Evolutionary conservation across 495 filamentous ascomycete genomes (phyloP).

Genomic region (Daldinia bambusicola): DNA sequence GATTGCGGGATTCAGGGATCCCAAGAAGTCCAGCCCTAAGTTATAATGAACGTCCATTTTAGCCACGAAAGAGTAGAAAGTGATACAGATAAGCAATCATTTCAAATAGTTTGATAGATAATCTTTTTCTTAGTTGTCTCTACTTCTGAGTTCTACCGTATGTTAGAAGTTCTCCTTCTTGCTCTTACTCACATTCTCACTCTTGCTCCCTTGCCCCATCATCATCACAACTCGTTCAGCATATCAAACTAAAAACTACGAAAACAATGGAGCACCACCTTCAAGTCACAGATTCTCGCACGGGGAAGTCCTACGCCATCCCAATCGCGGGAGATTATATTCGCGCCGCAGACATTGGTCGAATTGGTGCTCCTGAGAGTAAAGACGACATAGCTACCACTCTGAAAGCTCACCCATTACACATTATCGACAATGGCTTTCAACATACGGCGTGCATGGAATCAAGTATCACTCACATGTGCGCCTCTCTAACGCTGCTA

Average conservation of each 20-base stretch:
- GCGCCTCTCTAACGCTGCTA: neutral
- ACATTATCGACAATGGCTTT: slow-evolving; percentile 41
- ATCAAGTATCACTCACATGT: slow-evolving; percentile 44
- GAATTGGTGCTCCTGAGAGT: slow-evolving; percentile 35
- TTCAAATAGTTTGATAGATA: slow-evolving; percentile 31
- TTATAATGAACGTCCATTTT: slow-evolving; percentile 14
- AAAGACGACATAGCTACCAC: slow-evolving; percentile 13
- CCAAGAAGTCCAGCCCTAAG: slow-evolving; percentile 14
- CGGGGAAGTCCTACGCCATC: slow-evolving; percentile 45
- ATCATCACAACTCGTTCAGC: neutral
- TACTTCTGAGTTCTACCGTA: slow-evolving; percentile 20
- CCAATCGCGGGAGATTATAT: slow-evolving; percentile 41
- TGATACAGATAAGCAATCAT: slow-evolving; percentile 8
- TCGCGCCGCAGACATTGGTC: slow-evolving; percentile 35
- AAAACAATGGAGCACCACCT: slow-evolving; percentile 41
- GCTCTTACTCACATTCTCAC: neutral
- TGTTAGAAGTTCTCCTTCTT: slow-evolving; percentile 8
- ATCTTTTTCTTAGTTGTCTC: neutral
- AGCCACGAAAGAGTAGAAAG: slow-evolving; percentile 1
- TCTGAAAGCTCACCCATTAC: slow-evolving; percentile 31
- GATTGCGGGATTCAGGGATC: slow-evolving; percentile 46
- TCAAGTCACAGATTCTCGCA: slow-evolving; percentile 44
- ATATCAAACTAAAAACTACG: neutral
- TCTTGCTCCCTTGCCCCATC: neutral
- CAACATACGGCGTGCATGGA: slow-evolving; percentile 43